phyloP scores from a whole-genome alignment of 2,329 filamentous ascomycete genomes.

The Diaporthe citri region DNA sequence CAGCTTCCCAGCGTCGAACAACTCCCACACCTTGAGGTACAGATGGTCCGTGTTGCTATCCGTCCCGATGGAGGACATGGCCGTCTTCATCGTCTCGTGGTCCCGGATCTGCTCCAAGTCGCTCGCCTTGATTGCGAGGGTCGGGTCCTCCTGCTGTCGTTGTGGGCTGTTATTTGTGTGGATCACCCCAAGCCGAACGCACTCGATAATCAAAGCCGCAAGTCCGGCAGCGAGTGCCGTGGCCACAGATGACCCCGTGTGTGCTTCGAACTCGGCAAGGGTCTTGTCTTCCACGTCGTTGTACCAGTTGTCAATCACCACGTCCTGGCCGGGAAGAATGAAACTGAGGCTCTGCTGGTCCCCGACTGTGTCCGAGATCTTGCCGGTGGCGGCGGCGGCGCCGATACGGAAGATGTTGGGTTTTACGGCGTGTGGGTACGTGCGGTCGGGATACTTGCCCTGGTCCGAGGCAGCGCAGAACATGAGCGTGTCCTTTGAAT shows the following conservation, averaged over 20 bases:
- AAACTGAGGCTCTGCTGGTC: conserved; percentile 46
- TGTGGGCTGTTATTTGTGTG: neutral
- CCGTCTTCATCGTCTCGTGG: neutral
- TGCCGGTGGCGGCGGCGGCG: conserved; percentile 44
- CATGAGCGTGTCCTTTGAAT: conserved; percentile 48
- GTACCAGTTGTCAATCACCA: conserved; percentile 40
- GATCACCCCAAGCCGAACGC: conserved; percentile 37
- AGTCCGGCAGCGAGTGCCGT: conserved; percentile 49
- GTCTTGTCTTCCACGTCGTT: neutral
- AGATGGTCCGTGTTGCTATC: neutral
- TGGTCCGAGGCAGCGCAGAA: conserved; percentile 54
- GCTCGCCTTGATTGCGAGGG: neutral
- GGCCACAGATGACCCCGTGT: conserved; percentile 46
- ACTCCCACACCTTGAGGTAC: neutral
- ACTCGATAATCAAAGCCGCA: conserved; percentile 48
- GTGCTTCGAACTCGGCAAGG: conserved; percentile 17
- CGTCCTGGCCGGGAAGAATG: conserved; percentile 49
- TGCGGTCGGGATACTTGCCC: conserved; percentile 40
- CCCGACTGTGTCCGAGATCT: conserved; percentile 41
- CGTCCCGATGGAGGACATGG: neutral
- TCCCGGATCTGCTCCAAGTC: conserved; percentile 14
- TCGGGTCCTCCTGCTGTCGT: neutral
- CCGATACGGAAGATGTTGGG: conserved; percentile 47
- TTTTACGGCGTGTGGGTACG: conserved; percentile 40
- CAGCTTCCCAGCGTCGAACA: neutral